Evolutionary conservation across 371 early-diverging fungal genomes (phyloP), one percentile per base, ranked within the genome.

Genomic region (Amoeboradix gromovi): DNA sequence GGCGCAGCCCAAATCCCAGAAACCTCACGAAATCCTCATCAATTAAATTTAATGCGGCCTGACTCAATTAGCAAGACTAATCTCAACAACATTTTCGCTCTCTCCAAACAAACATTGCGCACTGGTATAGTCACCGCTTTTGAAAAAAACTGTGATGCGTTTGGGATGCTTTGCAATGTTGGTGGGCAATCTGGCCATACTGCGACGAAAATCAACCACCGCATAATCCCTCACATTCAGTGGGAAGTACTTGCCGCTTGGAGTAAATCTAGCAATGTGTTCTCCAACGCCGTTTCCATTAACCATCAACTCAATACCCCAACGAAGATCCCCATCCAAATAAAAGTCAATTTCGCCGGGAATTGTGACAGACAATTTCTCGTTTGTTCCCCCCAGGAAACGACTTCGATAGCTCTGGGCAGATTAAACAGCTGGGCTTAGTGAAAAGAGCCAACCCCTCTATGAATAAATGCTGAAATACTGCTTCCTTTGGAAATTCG

Each of bases 381-480:
- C 30, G 27, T n/a, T 30, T 31, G 72, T n/a, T n/a, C n/a, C n/a
- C n/a, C n/a, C n/a, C 68, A 28, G 70, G 72, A 30, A 73, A 71
- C 28, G 28, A 65, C 27, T 73, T 71, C 28, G 72, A 71, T 28
- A 71, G 72, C 66, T 71, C 72, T 28, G 72, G 72, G 31, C 72
- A 71, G 27, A 71, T 71, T 31, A 69, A 71, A 66, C 72, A 71
- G 72, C 71, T 66, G 29, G 72, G 66, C 1, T n/a, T n/a, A 29
- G 72, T 72, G 30, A 31, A 66, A 22, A 0, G n/a, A 31, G 72
- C 72, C 71, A 71, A 48, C 28, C 71, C 71, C 66, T 71, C 28
- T 71, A 71, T n/a, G 29, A 71, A 66, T 66, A 71, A 66, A 72
- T 72, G 72, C 30, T 71, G 72, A 71, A 71, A 71, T 17, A 72